These are phyloP conservation scores for Calonectria pseudoturangicola DNA, from an alignment of 2,329 filamentous ascomycete species.

Conservation along the genomic window DNA sequence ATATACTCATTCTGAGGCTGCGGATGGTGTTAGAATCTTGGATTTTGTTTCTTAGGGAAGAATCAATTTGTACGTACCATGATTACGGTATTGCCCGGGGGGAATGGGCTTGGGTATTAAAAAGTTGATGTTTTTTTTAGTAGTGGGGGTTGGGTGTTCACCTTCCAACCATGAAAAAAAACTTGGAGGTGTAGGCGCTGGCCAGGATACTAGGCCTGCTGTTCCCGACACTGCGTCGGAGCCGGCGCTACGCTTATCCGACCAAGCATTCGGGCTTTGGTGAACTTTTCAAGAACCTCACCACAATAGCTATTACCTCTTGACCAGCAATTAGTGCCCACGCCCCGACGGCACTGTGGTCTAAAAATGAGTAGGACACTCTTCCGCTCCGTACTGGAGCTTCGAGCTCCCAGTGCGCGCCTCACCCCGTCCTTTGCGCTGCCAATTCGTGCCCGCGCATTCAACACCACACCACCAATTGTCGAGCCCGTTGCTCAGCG, in stretches of 20 bases:
- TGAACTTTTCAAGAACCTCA: constrained; percentile 55
- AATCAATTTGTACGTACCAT: constrained; percentile 56
- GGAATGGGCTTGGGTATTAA: constrained; percentile 43
- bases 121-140: neutral
- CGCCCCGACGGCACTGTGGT: constrained; percentile 52
- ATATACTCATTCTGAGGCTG: constrained; percentile 87
- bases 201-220: neutral
- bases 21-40: constrained; percentile 48
- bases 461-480: constrained; percentile 65
- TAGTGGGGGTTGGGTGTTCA: neutral
- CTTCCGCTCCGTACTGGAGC: constrained; percentile 78
- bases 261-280: constrained; percentile 31
- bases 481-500: constrained; percentile 63
- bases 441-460: constrained; percentile 54
- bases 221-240: constrained; percentile 44
- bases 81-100: constrained; percentile 54
- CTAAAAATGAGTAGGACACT: constrained; percentile 74
- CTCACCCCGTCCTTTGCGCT: constrained; percentile 52
- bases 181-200: constrained; percentile 29
- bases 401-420: constrained; percentile 65
- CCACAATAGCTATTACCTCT: constrained; percentile 33
- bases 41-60: neutral
- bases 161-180: constrained; percentile 52
- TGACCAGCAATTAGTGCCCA: constrained; percentile 52
- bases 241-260: constrained; percentile 62